Evolutionary conservation across 2,329 filamentous ascomycete genomes (phyloP).

Genomic region (Dactylonectria macrodidyma): DNA sequence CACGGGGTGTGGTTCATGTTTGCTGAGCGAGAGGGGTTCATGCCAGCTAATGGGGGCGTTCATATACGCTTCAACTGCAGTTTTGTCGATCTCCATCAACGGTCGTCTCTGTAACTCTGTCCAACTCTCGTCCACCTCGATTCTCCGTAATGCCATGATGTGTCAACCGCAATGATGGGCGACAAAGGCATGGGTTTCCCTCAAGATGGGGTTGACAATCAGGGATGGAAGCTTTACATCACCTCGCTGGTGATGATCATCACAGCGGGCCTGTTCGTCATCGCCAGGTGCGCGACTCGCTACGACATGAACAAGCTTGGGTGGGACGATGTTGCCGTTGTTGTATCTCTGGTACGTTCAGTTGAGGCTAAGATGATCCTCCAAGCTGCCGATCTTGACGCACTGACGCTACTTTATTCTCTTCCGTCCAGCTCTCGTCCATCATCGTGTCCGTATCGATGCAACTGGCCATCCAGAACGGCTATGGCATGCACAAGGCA

Average conservation of each 20-base stretch:
- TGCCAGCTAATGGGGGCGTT: no score
- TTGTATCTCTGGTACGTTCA: constrained; percentile 52
- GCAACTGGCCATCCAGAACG: constrained; percentile 54
- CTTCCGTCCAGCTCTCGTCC: constrained; percentile 47
- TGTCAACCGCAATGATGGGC: constrained; percentile 22
- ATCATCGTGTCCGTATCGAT: constrained; percentile 52
- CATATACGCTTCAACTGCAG: no score
- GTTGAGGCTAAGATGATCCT: constrained; percentile 1
- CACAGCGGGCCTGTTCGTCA: constrained; percentile 51
- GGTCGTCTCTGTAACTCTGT: no score
- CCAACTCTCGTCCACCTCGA: no score
- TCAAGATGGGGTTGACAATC: constrained; percentile 51
- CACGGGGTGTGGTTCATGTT: no score
- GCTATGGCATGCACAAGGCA: constrained; percentile 57
- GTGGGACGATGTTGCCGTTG: constrained; percentile 56
- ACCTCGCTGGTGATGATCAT: constrained; percentile 52
- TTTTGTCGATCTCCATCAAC: no score
- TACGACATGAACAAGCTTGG: constrained; percentile 52
- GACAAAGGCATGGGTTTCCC: constrained; percentile 44
- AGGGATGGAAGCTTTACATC: constrained; percentile 55
- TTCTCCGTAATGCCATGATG: neutral
- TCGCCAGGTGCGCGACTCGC: constrained; percentile 53
- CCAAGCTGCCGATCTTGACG: no score
- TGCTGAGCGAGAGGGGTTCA: no score
- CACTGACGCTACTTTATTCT: neutral